A percentile compares a stretch with the other conserved stretches of the same genome.
Evolutionary conservation across 441 rosid species (phyloP).

Genomic region (Populus hybrid): DNA sequence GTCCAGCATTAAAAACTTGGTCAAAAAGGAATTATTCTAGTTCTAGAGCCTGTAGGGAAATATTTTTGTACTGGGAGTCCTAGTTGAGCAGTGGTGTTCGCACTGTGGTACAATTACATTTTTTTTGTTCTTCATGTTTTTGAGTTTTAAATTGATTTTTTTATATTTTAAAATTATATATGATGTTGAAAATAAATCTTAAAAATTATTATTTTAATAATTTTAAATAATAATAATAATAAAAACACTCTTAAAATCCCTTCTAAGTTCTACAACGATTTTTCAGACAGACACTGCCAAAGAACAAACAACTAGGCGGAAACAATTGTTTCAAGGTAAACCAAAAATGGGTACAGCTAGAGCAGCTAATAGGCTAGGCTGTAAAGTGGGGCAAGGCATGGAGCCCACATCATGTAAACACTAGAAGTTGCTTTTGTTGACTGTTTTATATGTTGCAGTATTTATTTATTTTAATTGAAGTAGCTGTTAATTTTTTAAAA

Average conservation of each 20-base stretch:
- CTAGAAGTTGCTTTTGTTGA: constrained; percentile 44
- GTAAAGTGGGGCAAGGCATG: neutral
- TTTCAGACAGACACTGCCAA: neutral
- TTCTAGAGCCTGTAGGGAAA: neutral
- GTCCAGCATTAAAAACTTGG: neutral
- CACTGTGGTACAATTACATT: too few species aligned
- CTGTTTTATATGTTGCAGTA: neutral
- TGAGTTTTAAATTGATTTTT: too few species aligned
- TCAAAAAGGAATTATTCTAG: constrained; percentile 7
- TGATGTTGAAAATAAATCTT: too few species aligned
- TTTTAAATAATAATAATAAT: too few species aligned
- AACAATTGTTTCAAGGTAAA: neutral
- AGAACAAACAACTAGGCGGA: neutral
- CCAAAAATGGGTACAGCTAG: neutral
- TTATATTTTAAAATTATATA: too few species aligned
- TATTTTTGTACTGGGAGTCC: neutral
- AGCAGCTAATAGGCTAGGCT: neutral
- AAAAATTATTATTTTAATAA: too few species aligned
- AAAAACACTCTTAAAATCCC: too few species aligned
- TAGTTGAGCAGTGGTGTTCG: neutral
- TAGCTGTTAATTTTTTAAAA: too few species aligned
- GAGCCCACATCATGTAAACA: neutral
- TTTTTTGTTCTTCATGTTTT: too few species aligned
- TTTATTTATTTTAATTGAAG: too few species aligned
- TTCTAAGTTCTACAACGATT: too few species aligned